Percentiles rank a stretch among this genome's conserved stretches.
phyloP scores from a whole-genome alignment of 352 stramenopile species.

The Lagenidium giganteum region DNA sequence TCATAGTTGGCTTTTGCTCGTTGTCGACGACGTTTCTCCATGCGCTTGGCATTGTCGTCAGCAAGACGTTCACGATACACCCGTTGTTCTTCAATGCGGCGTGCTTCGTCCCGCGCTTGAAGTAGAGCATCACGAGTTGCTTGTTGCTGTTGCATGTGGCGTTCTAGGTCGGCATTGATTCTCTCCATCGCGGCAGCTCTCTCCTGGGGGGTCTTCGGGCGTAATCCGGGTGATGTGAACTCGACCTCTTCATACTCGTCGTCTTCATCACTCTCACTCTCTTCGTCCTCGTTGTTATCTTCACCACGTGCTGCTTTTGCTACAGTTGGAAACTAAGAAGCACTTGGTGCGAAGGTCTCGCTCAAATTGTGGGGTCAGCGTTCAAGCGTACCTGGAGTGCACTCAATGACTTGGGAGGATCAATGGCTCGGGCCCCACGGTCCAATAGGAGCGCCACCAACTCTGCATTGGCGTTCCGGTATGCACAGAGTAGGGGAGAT shows the following conservation, averaged over 20 bases:
- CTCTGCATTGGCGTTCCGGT: conserved; percentile 38
- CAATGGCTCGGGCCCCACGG: conserved; percentile 32
- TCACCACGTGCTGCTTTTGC: conserved; percentile 9
- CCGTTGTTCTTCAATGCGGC: conserved; percentile 42
- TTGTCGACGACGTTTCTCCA: conserved; percentile 23
- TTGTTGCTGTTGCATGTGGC: conserved; percentile 22
- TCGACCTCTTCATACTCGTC: background rate
- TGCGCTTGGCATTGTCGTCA: conserved; percentile 34
- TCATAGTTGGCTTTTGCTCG: conserved; percentile 30
- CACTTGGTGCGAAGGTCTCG: too few species aligned
- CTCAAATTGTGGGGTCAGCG: background rate
- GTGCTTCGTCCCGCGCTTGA: conserved; percentile 24
- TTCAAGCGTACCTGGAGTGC: conserved; percentile 26
- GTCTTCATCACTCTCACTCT: conserved; percentile 3
- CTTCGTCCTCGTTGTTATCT: conserved; percentile 1
- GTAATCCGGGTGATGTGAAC: background rate
- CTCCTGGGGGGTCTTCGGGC: background rate
- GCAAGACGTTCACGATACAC: conserved; percentile 40
- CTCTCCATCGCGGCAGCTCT: conserved; percentile 6
- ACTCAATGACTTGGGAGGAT: conserved; percentile 24
- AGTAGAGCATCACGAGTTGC: conserved; percentile 22
- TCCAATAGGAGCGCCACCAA: conserved; percentile 40
- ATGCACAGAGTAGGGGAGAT: conserved; percentile 49
- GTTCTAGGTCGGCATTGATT: conserved; percentile 12
- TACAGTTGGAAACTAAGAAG: conserved; percentile 18